These are phyloP conservation scores for Tetraselmis striata DNA, from an alignment of 139 green algal genomes.

Conservation along the genomic window DNA sequence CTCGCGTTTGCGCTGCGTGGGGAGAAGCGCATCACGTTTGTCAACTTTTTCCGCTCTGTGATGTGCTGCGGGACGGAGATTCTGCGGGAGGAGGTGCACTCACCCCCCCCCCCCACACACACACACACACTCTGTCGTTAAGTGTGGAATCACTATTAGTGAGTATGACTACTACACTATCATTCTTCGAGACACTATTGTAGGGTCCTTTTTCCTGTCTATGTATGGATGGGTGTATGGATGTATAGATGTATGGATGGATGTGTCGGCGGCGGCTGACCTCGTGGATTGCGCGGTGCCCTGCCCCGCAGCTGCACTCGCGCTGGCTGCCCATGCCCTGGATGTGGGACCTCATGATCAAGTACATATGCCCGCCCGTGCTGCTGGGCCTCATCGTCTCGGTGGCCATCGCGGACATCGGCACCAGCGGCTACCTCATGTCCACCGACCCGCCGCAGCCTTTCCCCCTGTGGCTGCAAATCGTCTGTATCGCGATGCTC, in stretches of 20 bases:
- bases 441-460: too few species aligned
- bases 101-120: too few species aligned
- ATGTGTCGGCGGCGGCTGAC: too few species aligned
- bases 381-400: neutral
- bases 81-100: neutral
- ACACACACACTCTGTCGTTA: too few species aligned
- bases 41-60: neutral
- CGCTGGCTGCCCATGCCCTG: neutral
- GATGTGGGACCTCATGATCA: neutral
- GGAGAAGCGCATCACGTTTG: neutral
- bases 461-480: neutral
- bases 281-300: too few species aligned
- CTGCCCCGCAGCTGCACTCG: neutral
- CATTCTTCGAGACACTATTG: too few species aligned
- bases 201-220: too few species aligned
- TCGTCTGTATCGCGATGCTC: neutral
- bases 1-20: neutral
- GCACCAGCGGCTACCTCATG: neutral
- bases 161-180: too few species aligned
- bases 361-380: neutral
- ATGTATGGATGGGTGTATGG: too few species aligned
- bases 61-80: neutral
- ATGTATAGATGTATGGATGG: too few species aligned
- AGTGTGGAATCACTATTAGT: too few species aligned
- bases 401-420: neutral